Percentiles rank a stretch among this genome's conserved stretches.
Conservation (phyloP, 2,329 filamentous ascomycete genomes). For the Scedosporium minutisporum region DNA sequence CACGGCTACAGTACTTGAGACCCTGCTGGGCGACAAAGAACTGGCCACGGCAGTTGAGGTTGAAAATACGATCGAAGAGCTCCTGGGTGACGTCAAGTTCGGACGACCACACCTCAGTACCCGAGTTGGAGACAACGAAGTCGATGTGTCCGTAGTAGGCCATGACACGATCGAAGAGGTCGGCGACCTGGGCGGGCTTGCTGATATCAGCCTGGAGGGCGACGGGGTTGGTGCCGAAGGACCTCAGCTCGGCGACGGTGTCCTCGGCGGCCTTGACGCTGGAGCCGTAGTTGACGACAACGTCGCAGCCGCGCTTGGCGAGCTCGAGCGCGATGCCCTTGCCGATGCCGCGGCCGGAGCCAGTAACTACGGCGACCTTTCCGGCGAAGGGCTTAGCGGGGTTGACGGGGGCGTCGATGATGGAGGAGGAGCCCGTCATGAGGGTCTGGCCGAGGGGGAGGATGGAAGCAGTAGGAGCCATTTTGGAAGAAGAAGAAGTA, state of each 20-base stretch:
- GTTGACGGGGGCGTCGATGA: slow-evolving; percentile 14
- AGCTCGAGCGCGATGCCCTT: slow-evolving; percentile 58
- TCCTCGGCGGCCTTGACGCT: slow-evolving; percentile 45
- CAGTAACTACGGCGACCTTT: slow-evolving; percentile 54
- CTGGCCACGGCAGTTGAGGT: slow-evolving; percentile 60
- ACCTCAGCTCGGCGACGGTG: slow-evolving; percentile 43
- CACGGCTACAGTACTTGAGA: slow-evolving; percentile 58
- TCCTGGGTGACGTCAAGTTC: slow-evolving; percentile 60
- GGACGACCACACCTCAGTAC: slow-evolving; percentile 62
- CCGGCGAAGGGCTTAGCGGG: slow-evolving; percentile 31
- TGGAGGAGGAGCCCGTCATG: background rate
- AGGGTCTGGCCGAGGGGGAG: slow-evolving; percentile 7
- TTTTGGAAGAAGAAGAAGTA: slow-evolving; percentile 5
- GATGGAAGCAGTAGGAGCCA: slow-evolving; percentile 10
- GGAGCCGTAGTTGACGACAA: slow-evolving; percentile 59
- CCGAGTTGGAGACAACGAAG: slow-evolving; percentile 64
- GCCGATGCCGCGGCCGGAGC: slow-evolving; percentile 56
- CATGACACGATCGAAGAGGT: slow-evolving; percentile 56
- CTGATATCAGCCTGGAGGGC: slow-evolving; percentile 58
- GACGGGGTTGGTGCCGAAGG: slow-evolving; percentile 47
- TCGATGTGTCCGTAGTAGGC: slow-evolving; percentile 59
- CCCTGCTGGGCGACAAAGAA: slow-evolving; percentile 72
- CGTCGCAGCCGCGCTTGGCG: slow-evolving; percentile 51
- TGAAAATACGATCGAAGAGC: slow-evolving; percentile 64
- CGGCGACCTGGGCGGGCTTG: slow-evolving; percentile 46